phyloP scores from a whole-genome alignment of 2,329 filamentous ascomycete species.

The Sporothrix luriei region DNA sequence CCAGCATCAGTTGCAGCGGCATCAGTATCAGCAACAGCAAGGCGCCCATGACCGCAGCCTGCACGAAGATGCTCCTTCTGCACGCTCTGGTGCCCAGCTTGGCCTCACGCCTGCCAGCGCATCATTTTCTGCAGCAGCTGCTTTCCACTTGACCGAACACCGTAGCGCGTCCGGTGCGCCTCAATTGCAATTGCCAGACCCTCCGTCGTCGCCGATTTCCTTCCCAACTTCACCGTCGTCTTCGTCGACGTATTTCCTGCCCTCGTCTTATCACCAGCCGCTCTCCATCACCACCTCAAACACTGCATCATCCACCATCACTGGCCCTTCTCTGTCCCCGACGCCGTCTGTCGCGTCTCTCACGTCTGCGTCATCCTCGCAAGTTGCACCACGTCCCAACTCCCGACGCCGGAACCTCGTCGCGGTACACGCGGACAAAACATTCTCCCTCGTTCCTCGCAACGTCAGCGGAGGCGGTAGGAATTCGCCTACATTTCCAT shows the following conservation, averaged over 20 bases:
- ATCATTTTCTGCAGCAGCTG: slow-evolving; percentile 31
- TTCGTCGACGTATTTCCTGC: slow-evolving; percentile 24
- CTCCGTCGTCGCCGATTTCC: slow-evolving; percentile 21
- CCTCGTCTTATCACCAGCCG: slow-evolving; percentile 25
- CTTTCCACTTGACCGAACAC: slow-evolving; percentile 22
- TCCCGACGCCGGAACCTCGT: slow-evolving; percentile 52
- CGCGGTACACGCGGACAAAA: slow-evolving; percentile 59
- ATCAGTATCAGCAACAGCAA: slow-evolving; percentile 24
- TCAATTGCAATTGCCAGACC: slow-evolving; percentile 31
- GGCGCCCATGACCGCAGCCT: slow-evolving; percentile 32
- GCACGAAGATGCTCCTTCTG: slow-evolving; percentile 17
- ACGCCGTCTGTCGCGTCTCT: slow-evolving; percentile 32
- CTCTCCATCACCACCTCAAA: slow-evolving; percentile 26
- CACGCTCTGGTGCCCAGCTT: slow-evolving; percentile 17
- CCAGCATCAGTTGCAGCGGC: slow-evolving; percentile 26
- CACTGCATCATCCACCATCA: slow-evolving; percentile 30
- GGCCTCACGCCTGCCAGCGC: slow-evolving; percentile 30
- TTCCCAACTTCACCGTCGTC: slow-evolving; percentile 24
- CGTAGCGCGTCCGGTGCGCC: slow-evolving; percentile 13
- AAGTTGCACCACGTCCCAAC: slow-evolving; percentile 40
- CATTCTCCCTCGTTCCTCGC: slow-evolving; percentile 56
- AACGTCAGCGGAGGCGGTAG: slow-evolving; percentile 15
- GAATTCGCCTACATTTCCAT: slow-evolving; percentile 31
- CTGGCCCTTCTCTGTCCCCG: slow-evolving; percentile 33
- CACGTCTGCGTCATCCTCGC: slow-evolving; percentile 36